Evolutionary conservation across 805 yeast species (phyloP).

Genomic region (Kregervanrija pseudodelftensis): DNA sequence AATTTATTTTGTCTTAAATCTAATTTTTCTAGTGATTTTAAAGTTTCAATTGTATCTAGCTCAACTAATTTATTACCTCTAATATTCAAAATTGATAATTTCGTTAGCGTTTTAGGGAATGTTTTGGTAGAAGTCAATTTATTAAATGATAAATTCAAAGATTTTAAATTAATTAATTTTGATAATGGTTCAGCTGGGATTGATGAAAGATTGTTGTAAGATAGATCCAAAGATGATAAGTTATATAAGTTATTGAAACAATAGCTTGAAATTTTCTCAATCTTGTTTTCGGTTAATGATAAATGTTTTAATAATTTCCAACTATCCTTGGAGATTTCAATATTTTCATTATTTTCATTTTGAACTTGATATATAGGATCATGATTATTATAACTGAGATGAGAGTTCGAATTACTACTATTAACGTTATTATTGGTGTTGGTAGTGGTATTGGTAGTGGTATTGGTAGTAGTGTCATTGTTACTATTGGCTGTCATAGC

Average conservation of each 20-base stretch:
- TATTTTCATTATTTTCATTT: too few species aligned
- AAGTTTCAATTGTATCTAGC: slow-evolving; percentile 38
- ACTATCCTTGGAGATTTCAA: slow-evolving; percentile 2
- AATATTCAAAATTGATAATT: slow-evolving; percentile 41
- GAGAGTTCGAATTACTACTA: background rate
- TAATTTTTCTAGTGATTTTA: slow-evolving; percentile 38
- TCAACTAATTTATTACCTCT: slow-evolving; percentile 39
- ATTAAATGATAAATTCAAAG: slow-evolving; percentile 47
- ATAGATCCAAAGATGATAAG: slow-evolving; percentile 43
- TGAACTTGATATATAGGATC: background rate
- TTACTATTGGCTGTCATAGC: background rate
- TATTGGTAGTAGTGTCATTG: background rate
- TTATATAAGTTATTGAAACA: slow-evolving; percentile 26
- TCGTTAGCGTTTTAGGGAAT: slow-evolving; percentile 34
- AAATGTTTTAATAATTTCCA: slow-evolving; percentile 36
- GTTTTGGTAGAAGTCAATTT: slow-evolving; percentile 26
- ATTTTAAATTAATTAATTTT: slow-evolving; percentile 40
- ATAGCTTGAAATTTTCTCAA: slow-evolving; percentile 24
- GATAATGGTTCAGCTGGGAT: slow-evolving; percentile 47
- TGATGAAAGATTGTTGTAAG: slow-evolving; percentile 41
- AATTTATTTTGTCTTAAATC: slow-evolving; percentile 46
- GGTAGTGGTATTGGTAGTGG: background rate
- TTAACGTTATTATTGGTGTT: background rate
- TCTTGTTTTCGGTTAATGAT: slow-evolving; percentile 33
- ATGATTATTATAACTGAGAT: background rate